Base-by-base conservation (phyloP, 1,284 basidiomycete genomes). In the Trichosporon coremiiforme region DNA sequence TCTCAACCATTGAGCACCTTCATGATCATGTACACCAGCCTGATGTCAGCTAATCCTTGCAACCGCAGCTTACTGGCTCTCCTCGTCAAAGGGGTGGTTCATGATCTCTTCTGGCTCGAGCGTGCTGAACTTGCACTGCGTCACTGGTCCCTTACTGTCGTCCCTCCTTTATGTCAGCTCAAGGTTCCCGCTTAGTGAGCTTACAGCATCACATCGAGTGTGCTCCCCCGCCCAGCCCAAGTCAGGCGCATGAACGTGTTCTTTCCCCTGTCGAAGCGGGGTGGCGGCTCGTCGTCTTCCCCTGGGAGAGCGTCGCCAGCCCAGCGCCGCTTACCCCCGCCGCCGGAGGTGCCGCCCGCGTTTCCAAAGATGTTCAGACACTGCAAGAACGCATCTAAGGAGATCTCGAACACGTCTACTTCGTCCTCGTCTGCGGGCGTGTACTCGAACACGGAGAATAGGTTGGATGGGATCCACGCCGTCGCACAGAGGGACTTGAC, bases 341-440 rank as follows among this genome's bases (percentile, higher is more conserved):
- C 29, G 35, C 66, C 29, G 29, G 71, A 22, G 63, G 73, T 60
- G 63, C 70, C 66, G 50, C 66, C 85, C 1, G 91, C 92, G 6
- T 93, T 92, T 12, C 95, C 94, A 77, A 95, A 97, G 68, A 97
- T 90, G 80, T 95, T 94, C 55, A 98, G 86, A 76, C 93, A 95
- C 76, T 95, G 93, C 69, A 96, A 87, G 68, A 96, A 84, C 0
- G 90, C 90, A 77, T 89, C 88, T 36, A 98, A 87, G 3, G 90
- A 90, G 69, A 97, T 86, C 79, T 95, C 93, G 77, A 97, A 94
- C 0, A 87, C 86, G 8, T 86, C 87, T 35, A 71, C 74, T 29
- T 74, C 72, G 13, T n/a, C 64, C 41, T 70, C 71, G 25, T 71
- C 68, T 10, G 17, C 31, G 4, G 57, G 57, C 38, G 70, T 83